A percentile compares a stretch with the other conserved stretches of the same genome.
Conservation (phyloP, 768 basidiomycete genomes). For the Trametes cinnabarina region DNA sequence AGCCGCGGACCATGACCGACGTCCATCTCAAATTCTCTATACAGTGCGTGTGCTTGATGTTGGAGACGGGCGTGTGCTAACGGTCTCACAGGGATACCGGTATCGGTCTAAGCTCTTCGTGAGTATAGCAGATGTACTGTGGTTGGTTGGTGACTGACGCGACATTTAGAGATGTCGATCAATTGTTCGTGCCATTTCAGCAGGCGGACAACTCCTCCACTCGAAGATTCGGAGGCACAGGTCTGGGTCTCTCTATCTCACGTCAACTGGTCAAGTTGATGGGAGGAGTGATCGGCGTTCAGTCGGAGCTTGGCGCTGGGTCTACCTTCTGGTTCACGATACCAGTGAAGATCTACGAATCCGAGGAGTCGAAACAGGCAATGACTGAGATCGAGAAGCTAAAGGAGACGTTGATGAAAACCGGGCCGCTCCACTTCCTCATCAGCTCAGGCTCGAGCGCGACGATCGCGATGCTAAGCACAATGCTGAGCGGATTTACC, state of each 20-base stretch:
- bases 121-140: neutral
- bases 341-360: conserved; percentile 56
- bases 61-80: neutral
- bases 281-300: conserved; percentile 70
- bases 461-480: conserved; percentile 53
- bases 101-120: conserved; percentile 57
- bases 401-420: conserved; percentile 45
- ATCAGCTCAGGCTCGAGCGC: conserved; percentile 59
- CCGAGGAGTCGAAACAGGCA: conserved; percentile 57
- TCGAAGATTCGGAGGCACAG: conserved; percentile 75
- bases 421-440: conserved; percentile 48
- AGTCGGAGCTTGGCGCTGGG: conserved; percentile 60
- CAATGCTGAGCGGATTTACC: conserved; percentile 55
- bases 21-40: conserved; percentile 64
- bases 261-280: conserved; percentile 74
- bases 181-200: conserved; percentile 72
- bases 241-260: conserved; percentile 71
- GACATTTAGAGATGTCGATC: conserved; percentile 51
- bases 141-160: neutral
- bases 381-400: conserved; percentile 46
- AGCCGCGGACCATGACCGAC: conserved; percentile 38
- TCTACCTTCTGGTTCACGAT: conserved; percentile 76
- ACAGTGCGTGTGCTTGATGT: conserved; percentile 38
- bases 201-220: conserved; percentile 81
- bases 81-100: conserved; percentile 56